Conservation (phyloP, 768 basidiomycete genomes). For the Amanita exitialis region DNA sequence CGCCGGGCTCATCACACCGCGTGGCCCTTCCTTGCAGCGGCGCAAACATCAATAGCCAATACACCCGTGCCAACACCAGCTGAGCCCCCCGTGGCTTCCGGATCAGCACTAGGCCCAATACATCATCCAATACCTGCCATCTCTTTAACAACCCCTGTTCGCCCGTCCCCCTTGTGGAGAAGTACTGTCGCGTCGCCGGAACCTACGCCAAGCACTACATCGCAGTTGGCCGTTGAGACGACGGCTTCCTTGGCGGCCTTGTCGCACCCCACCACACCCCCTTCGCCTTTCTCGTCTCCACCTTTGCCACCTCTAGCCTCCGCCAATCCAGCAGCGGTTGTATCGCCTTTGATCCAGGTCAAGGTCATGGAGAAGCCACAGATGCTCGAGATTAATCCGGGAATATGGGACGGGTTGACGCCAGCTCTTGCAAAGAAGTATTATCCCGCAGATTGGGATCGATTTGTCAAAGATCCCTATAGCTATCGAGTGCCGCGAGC, state of each 20-base stretch:
- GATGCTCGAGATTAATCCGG: slow-evolving; percentile 98
- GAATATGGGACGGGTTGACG: slow-evolving; percentile 92
- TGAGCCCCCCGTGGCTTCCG: neutral
- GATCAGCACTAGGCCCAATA: neutral
- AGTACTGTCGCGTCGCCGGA: neutral
- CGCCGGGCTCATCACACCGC: slow-evolving; percentile 91
- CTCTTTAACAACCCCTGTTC: neutral
- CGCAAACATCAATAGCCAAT: slow-evolving; percentile 15
- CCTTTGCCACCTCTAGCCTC: slow-evolving; percentile 15
- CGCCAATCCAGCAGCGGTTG: slow-evolving; percentile 1
- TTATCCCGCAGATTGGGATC: slow-evolving; percentile 91
- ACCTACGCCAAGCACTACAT: neutral
- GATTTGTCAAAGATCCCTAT: slow-evolving; percentile 90
- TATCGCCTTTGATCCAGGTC: slow-evolving; percentile 32
- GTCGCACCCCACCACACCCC: slow-evolving; percentile 7
- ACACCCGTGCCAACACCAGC: slow-evolving; percentile 7
- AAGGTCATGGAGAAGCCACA: slow-evolving; percentile 93
- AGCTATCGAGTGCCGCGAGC: slow-evolving; percentile 85
- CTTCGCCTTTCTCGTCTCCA: slow-evolving; percentile 6
- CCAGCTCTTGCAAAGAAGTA: slow-evolving; percentile 82
- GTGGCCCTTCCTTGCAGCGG: slow-evolving; percentile 73
- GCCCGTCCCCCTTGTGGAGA: neutral
- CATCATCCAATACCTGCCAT: neutral
- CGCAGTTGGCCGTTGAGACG: slow-evolving; percentile 6
- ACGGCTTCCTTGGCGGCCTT: neutral